Conservation (phyloP, 306 rosid genomes). For the Pachyrhizus erosus region DNA sequence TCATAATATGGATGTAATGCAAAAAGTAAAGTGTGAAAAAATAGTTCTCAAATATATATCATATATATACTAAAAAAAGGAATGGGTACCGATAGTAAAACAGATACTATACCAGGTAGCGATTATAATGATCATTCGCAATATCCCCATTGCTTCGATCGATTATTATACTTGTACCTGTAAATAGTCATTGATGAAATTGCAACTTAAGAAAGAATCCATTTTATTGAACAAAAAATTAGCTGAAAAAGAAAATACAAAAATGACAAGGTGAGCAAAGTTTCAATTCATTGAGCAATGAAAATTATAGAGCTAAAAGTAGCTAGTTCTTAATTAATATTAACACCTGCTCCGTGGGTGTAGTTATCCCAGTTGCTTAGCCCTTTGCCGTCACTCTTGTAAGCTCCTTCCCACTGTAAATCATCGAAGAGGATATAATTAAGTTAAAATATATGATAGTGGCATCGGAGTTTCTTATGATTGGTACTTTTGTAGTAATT, state of each 20-base stretch:
- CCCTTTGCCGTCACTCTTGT: conserved; percentile 68
- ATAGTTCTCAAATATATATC: background rate
- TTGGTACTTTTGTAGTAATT: too few relatives aligned
- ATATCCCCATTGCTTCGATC: conserved; percentile 49
- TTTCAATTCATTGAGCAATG: background rate
- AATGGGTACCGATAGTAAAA: too few relatives aligned
- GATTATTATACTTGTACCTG: conserved; percentile 29
- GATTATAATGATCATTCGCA: conserved; percentile 48
- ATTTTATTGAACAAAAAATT: background rate
- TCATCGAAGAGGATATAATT: background rate
- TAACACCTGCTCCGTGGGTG: conserved; percentile 60
- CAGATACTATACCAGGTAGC: background rate
- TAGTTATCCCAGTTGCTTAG: conserved; percentile 72
- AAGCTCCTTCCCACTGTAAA: conserved; percentile 74
- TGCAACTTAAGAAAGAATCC: background rate
- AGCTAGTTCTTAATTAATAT: background rate
- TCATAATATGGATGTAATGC: too few relatives aligned
- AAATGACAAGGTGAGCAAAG: too few relatives aligned
- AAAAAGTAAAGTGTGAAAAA: background rate
- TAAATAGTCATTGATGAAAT: background rate
- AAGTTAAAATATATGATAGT: background rate
- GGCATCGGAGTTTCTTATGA: background rate
- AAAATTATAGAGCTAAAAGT: background rate
- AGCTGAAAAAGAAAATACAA: too few relatives aligned
- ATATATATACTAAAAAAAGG: too few relatives aligned